phyloP scores from a whole-genome alignment of 2,329 filamentous ascomycete genomes.

The Ophiocordyceps camponoti-saundersi region DNA sequence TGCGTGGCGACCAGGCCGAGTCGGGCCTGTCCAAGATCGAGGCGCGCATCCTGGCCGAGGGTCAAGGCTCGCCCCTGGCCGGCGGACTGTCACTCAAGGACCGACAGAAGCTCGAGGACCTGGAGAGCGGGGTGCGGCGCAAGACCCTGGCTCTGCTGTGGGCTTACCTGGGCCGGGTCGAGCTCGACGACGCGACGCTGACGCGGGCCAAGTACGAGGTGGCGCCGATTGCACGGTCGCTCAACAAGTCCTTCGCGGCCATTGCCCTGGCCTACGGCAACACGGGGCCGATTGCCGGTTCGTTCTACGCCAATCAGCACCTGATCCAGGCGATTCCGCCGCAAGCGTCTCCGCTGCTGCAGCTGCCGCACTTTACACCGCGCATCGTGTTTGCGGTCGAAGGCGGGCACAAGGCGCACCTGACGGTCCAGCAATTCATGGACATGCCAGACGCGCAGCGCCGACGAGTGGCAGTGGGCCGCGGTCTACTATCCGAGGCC shows the following conservation, averaged over 20 bases:
- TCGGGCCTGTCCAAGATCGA: slow-evolving; percentile 70
- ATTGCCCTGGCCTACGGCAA: slow-evolving; percentile 80
- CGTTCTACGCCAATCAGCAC: slow-evolving; percentile 69
- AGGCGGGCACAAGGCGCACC: slow-evolving; percentile 56
- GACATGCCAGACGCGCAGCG: slow-evolving; percentile 59
- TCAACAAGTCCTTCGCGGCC: slow-evolving; percentile 74
- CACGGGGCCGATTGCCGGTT: slow-evolving; percentile 63
- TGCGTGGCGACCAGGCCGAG: slow-evolving; percentile 66
- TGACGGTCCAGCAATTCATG: slow-evolving; percentile 81
- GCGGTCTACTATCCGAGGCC: slow-evolving; percentile 51
- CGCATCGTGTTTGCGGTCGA: slow-evolving; percentile 50
- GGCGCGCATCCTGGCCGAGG: slow-evolving; percentile 53
- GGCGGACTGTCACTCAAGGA: slow-evolving; percentile 54
- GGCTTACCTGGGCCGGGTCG: slow-evolving; percentile 83
- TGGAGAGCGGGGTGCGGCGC: slow-evolving; percentile 65
- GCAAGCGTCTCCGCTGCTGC: slow-evolving; percentile 69
- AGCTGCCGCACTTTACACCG: slow-evolving; percentile 74
- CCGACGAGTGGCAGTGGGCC: slow-evolving; percentile 51
- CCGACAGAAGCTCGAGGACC: slow-evolving; percentile 55
- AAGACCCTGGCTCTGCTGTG: slow-evolving; percentile 84
- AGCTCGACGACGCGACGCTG: slow-evolving; percentile 61
- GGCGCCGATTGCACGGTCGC: slow-evolving; percentile 66
- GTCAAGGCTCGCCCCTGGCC: slow-evolving; percentile 31
- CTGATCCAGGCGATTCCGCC: slow-evolving; percentile 82
- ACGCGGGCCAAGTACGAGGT: slow-evolving; percentile 81